Evolutionary conservation across 2,329 filamentous ascomycete species (phyloP).

Genomic region (Verticillium isaacii): DNA sequence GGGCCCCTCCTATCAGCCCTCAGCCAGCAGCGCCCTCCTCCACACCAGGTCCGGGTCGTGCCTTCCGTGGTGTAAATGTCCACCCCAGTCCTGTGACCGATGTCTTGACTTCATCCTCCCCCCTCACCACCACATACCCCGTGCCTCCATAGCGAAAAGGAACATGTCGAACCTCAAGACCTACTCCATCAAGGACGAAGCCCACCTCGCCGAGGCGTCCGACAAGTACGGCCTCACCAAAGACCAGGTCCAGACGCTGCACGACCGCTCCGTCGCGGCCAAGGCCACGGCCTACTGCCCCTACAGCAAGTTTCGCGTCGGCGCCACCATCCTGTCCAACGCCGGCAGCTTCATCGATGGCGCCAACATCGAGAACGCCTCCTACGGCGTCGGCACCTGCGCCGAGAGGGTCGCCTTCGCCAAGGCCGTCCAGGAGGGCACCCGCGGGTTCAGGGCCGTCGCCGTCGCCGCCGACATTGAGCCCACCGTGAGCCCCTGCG

Average conservation of each 20-base stretch:
- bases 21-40: not conserved
- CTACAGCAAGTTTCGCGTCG: conserved; percentile 90
- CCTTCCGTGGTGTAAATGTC: too few relatives aligned
- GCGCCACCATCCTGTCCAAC: conserved; percentile 65
- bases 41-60: not conserved
- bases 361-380: conserved; percentile 89
- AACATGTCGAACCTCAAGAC: conserved; percentile 11
- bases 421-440: conserved; percentile 64
- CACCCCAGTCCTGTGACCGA: not conserved
- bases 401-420: conserved; percentile 88
- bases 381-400: conserved; percentile 92
- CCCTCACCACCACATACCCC: not conserved
- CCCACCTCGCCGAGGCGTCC: conserved; percentile 23
- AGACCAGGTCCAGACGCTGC: conserved; percentile 61
- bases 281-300: conserved; percentile 84
- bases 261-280: conserved; percentile 59
- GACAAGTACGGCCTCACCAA: conserved; percentile 45
- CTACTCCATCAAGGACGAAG: conserved; percentile 19
- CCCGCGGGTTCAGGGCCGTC: conserved; percentile 65
- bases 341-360: conserved; percentile 59
- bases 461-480: conserved; percentile 79
- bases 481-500: conserved; percentile 73
- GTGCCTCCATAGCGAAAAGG: not conserved
- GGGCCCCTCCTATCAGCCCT: not conserved
- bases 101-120: not conserved